Evolutionary conservation across 2,329 filamentous ascomycete species (phyloP), one percentile per base, ranked within the genome.

Genomic region (Aschersonia sp.): DNA sequence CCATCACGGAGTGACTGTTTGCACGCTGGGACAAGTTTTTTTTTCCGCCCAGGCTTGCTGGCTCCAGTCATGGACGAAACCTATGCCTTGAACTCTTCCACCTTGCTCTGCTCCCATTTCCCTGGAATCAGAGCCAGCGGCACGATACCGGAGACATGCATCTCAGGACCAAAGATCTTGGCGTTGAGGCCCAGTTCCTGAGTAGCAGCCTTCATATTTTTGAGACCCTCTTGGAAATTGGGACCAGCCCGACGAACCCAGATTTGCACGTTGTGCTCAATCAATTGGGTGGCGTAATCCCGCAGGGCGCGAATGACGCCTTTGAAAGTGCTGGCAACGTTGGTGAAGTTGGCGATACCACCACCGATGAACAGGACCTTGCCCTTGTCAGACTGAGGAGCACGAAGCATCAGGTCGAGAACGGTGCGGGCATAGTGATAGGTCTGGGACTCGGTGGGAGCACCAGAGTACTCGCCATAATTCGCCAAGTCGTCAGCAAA

Each of bases 311-410:
- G 85, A 67, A 98, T 98, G 68, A 98, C 91, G 75, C 92, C 92
- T 81, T 98, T 98, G 85, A 98, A 98, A 55, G 92, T 98, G 60
- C 85, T 92, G 52, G 92, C 92, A 48, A 98, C 92, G 73, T 97
- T 98, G 77, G 92, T 98, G 77, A 98, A 98, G 84, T 98, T 98
- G 78, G 92, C 92, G 78, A 98, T 98, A 79, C 92, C 92, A 74
- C 92, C 92, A 69, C 92, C 92, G 58, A 98, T 97, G 80, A 98
- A 98, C 56, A 98, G 84, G 47, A 98, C 88, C 80, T 97, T 98
- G 75, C 92, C 92, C 63, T 96, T 84, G 52, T 86, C 78, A 68
- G 80, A 76, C 64, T 80, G 69, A 50, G 92, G 91, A 48, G 91
- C 84, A 58, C 92, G 87, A 59, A 98, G 85, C 87, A 98, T 94